Percentiles rank a stretch among this genome's conserved stretches.
These are phyloP conservation scores for Amanita rubescens DNA, from an alignment of 768 basidiomycete species.

Conservation along the genomic window DNA sequence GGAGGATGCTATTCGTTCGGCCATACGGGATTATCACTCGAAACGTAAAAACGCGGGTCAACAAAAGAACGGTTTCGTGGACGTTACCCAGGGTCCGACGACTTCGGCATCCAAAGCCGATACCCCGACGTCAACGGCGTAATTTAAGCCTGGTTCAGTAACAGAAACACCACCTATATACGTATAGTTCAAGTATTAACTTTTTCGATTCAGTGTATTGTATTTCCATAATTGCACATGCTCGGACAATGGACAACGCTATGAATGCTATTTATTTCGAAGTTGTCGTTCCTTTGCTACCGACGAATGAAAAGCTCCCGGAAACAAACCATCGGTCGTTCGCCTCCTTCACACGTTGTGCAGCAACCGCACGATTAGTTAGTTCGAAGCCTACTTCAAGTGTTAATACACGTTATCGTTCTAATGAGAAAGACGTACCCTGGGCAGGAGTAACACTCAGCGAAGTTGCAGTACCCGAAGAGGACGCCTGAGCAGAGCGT, in stretches of 20 bases:
- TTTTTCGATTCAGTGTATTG: constrained; percentile 12
- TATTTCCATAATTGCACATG: constrained; percentile 9
- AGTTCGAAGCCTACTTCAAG: constrained; percentile 72
- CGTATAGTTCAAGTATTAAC: background rate
- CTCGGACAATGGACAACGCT: constrained; percentile 1
- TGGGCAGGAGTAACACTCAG: constrained; percentile 94
- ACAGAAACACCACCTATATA: background rate
- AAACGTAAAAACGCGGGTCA: constrained; percentile 55
- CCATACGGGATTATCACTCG: constrained; percentile 90
- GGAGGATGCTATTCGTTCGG: constrained; percentile 97
- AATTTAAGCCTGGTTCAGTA: background rate
- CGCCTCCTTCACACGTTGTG: constrained; percentile 88
- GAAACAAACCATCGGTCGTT: constrained; percentile 96
- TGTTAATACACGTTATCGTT: background rate
- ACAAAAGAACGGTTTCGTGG: constrained; percentile 58
- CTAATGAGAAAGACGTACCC: constrained; percentile 38
- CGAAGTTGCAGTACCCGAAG: constrained; percentile 85
- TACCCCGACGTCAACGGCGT: constrained; percentile 8
- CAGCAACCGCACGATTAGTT: constrained; percentile 81
- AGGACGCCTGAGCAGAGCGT: constrained; percentile 56
- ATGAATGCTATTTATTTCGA: background rate
- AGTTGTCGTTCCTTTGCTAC: constrained; percentile 35
- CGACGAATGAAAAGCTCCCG: constrained; percentile 76
- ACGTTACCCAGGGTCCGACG: constrained; percentile 53
- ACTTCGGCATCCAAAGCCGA: constrained; percentile 26